Evolutionary conservation across 78 protist species (phyloP).

Genomic region (Dictyostelium brefeldianum): DNA sequence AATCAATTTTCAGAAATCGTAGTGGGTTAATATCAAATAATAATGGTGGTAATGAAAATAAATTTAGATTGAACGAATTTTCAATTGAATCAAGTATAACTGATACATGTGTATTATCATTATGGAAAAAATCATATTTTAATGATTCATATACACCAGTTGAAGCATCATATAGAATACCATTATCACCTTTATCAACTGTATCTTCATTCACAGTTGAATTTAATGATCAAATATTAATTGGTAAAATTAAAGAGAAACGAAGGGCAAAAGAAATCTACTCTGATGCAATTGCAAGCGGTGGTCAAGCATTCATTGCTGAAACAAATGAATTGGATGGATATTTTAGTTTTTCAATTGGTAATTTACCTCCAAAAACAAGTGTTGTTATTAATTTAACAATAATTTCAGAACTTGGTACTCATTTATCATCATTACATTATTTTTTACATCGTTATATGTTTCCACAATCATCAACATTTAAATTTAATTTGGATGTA

Average conservation of each 20-base stretch:
- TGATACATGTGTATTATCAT: slow-evolving; percentile 5
- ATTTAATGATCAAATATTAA: slow-evolving; percentile 13
- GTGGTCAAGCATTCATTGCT: slow-evolving; percentile 53
- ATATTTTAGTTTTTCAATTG: slow-evolving; percentile 10
- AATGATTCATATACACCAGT: slow-evolving; percentile 20
- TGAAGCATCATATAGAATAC: slow-evolving; percentile 50
- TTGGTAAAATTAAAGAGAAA: slow-evolving; percentile 33
- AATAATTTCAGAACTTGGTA: slow-evolving; percentile 44
- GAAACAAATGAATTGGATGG: slow-evolving; percentile 12
- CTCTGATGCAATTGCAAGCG: slow-evolving; percentile 47
- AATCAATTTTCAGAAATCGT: too few species aligned
- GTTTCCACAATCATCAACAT: slow-evolving; percentile 31
- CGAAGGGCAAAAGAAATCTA: slow-evolving; percentile 6
- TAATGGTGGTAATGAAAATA: too few species aligned
- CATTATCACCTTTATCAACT: slow-evolving; percentile 29
- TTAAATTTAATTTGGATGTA: background rate
- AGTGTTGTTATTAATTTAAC: slow-evolving; percentile 16
- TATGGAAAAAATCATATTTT: slow-evolving; percentile 10
- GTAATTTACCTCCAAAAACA: slow-evolving; percentile 46
- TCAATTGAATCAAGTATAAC: slow-evolving; percentile 7
- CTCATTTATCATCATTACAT: slow-evolving; percentile 10
- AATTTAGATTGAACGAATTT: background rate
- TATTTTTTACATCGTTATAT: slow-evolving; percentile 20
- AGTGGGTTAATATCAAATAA: too few species aligned
- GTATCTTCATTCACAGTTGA: slow-evolving; percentile 11